Evolutionary conservation across 2,329 filamentous ascomycete genomes (phyloP).

Genomic region (Fusarium proliferatum): DNA sequence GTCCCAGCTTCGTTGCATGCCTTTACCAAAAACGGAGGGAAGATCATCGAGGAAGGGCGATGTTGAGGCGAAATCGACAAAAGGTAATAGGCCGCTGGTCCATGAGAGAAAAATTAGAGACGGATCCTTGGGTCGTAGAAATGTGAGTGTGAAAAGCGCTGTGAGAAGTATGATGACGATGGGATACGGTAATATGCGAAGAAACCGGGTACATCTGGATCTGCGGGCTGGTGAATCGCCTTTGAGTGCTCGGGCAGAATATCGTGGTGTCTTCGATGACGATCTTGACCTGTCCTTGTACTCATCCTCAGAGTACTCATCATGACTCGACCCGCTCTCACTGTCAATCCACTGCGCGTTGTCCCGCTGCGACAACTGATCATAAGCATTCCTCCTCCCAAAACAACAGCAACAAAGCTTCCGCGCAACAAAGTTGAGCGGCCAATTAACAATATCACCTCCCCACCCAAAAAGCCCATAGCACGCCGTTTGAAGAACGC

Average conservation of each 20-base stretch:
- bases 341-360: conserved; percentile 2
- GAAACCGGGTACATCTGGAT: conserved; percentile 2
- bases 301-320: conserved; percentile 1
- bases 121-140: conserved; percentile 48
- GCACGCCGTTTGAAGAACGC: conserved; percentile 43
- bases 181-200: conserved; percentile 33
- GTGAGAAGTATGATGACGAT: conserved; percentile 42
- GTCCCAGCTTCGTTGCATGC: conserved; percentile 44
- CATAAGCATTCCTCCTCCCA: conserved; percentile 11
- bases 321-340: not conserved
- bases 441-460: conserved; percentile 46
- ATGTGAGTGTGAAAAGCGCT: conserved; percentile 38
- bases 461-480: conserved; percentile 45
- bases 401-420: conserved; percentile 1
- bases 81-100: conserved; percentile 49
- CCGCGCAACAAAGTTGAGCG: conserved; percentile 28
- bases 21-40: conserved; percentile 40
- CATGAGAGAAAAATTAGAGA: conserved; percentile 51
- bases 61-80: conserved; percentile 49
- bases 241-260: not conserved
- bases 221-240: not conserved
- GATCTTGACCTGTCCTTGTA: conserved; percentile 28
- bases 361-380: conserved; percentile 18
- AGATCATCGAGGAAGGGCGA: conserved; percentile 46
- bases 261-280: not conserved